Percentiles rank a stretch among this genome's conserved stretches.
Conservation (phyloP, 148 eudicot species). For the Vaccinium vitisidaea region DNA sequence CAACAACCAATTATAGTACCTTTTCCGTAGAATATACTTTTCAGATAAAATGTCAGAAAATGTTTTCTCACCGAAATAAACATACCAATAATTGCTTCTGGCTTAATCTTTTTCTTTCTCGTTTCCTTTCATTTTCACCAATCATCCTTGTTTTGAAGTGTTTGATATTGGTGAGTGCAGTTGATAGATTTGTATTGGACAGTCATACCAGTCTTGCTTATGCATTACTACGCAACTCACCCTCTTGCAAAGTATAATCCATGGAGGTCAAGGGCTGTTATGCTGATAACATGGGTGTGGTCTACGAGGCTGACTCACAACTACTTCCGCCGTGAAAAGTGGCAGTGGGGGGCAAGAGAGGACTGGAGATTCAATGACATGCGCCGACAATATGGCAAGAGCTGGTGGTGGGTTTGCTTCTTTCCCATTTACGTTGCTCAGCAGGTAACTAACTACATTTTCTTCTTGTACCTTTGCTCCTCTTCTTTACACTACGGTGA, state of each 20-base stretch:
- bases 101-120: background rate
- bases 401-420: constrained; percentile 96
- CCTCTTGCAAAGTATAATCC: constrained; percentile 46
- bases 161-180: constrained; percentile 33
- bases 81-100: background rate
- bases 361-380: constrained; percentile 90
- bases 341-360: constrained; percentile 93
- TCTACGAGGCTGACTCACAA: constrained; percentile 70
- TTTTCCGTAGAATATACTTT: background rate
- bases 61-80: background rate
- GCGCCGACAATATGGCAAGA: constrained; percentile 57
- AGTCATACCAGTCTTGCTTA: constrained; percentile 70
- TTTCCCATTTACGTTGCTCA: constrained; percentile 76
- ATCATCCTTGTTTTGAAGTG: background rate
- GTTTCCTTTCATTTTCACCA: background rate
- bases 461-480: background rate
- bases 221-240: constrained; percentile 67
- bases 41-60: background rate
- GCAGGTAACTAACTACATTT: constrained; percentile 43
- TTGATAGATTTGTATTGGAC: constrained; percentile 96
- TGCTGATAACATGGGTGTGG: constrained; percentile 75
- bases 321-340: constrained; percentile 85
- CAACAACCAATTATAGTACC: background rate
- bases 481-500: background rate
- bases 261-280: constrained; percentile 64